A percentile compares a stretch with the other conserved stretches of the same genome.
Evolutionary conservation across 108 stramenopile species (phyloP).

Genomic region (Skeletonema tropicum): DNA sequence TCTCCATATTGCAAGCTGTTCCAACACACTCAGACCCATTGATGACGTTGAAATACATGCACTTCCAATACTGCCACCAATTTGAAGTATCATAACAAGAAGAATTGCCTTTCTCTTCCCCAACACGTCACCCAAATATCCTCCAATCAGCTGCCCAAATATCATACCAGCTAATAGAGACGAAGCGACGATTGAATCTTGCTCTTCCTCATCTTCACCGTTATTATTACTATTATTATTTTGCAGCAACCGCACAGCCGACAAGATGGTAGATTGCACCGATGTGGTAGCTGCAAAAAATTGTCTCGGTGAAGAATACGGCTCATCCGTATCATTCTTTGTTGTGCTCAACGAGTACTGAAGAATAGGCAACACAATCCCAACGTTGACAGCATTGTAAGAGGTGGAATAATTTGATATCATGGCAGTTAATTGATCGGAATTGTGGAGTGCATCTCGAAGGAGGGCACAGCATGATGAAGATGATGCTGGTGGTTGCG

Average conservation of each 20-base stretch:
- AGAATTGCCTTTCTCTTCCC: slow-evolving; percentile 70
- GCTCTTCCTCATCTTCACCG: slow-evolving; percentile 8
- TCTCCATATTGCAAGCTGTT: slow-evolving; percentile 59
- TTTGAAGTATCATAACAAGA: slow-evolving; percentile 79
- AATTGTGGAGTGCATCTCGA: slow-evolving; percentile 20
- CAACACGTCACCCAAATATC: slow-evolving; percentile 76
- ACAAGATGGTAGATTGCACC: neutral
- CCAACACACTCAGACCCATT: slow-evolving; percentile 11
- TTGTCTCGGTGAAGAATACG: slow-evolving; percentile 25
- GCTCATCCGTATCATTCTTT: slow-evolving; percentile 8
- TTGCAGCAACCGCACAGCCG: neutral
- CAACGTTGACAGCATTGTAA: slow-evolving; percentile 90
- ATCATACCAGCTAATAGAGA: slow-evolving; percentile 90
- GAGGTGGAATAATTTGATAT: slow-evolving; percentile 87
- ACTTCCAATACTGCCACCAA: slow-evolving; percentile 68
- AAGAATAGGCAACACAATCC: slow-evolving; percentile 77
- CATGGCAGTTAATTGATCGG: slow-evolving; percentile 76
- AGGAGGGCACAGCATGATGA: slow-evolving; percentile 13
- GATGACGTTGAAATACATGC: slow-evolving; percentile 32
- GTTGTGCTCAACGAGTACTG: slow-evolving; percentile 23
- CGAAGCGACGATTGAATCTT: slow-evolving; percentile 59
- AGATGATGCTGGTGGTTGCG: neutral
- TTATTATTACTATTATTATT: neutral
- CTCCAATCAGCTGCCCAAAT: slow-evolving; percentile 83
- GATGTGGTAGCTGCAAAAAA: neutral